Percentiles rank a stretch among this genome's conserved stretches.
phyloP scores from a whole-genome alignment of 805 yeast species.

The Candida cerambycidarum region DNA sequence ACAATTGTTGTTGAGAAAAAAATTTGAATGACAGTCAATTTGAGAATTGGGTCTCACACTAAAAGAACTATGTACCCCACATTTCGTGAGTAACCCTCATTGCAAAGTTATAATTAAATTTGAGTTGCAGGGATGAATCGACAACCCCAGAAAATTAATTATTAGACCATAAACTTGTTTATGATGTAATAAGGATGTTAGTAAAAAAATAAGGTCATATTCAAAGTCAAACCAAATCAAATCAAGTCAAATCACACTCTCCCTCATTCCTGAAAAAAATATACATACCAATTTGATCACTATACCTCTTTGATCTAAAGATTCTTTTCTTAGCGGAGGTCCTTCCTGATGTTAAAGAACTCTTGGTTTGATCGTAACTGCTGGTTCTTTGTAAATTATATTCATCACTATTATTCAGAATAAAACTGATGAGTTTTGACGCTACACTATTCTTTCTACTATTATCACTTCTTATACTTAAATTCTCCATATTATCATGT shows the following conservation, averaged over 20 bases:
- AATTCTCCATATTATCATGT: constrained; percentile 1
- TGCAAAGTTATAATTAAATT: too few species aligned
- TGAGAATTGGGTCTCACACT: constrained; percentile 3
- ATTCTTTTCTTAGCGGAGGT: constrained; percentile 16
- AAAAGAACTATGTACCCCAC: constrained; percentile 4
- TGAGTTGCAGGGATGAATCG: too few species aligned
- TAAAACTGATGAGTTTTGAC: constrained; percentile 20
- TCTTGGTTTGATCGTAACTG: constrained; percentile 40
- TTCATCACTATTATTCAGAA: constrained; percentile 17
- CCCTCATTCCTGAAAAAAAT: background rate
- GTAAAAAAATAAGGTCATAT: too few species aligned
- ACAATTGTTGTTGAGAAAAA: constrained; percentile 8
- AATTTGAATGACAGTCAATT: constrained; percentile 6
- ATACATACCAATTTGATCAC: constrained; percentile 38
- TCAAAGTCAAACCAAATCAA: too few species aligned
- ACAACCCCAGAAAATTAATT: too few species aligned
- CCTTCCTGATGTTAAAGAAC: constrained; percentile 32
- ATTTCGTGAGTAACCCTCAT: background rate
- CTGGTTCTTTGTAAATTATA: constrained; percentile 19
- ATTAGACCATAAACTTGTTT: too few species aligned
- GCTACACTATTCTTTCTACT: constrained; percentile 19
- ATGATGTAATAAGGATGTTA: too few species aligned
- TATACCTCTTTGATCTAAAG: constrained; percentile 17
- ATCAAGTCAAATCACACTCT: background rate
- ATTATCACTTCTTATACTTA: constrained; percentile 5